These are phyloP conservation scores for Saccharomyces eubayanus DNA, from an alignment of 805 yeast genomes.

Conservation along the genomic window DNA sequence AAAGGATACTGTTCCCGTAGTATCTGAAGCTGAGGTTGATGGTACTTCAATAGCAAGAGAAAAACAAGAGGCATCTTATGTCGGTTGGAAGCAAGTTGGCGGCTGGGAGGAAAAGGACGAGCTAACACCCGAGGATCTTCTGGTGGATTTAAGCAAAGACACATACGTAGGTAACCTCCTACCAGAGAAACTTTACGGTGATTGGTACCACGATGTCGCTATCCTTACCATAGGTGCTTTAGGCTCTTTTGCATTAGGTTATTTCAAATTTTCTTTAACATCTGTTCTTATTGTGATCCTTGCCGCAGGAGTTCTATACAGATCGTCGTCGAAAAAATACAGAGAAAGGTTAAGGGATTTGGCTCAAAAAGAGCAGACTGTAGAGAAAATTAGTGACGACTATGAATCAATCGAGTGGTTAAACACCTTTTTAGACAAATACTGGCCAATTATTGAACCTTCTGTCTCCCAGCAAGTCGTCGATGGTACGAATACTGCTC, in stretches of 20 bases:
- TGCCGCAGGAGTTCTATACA: constrained; percentile 54
- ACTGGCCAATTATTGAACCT: constrained; percentile 87
- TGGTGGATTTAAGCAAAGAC: constrained; percentile 58
- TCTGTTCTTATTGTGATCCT: constrained; percentile 66
- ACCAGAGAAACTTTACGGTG: constrained; percentile 76
- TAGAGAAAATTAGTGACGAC: constrained; percentile 72
- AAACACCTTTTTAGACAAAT: constrained; percentile 75
- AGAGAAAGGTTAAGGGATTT: constrained; percentile 63
- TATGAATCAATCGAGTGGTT: constrained; percentile 93
- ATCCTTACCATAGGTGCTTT: constrained; percentile 55
- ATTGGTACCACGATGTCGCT: constrained; percentile 90
- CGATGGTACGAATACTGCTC: constrained; percentile 70
- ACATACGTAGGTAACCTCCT: constrained; percentile 68
- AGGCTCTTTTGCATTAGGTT: constrained; percentile 70
- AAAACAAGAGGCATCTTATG: constrained; percentile 45
- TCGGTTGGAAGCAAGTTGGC: constrained; percentile 92
- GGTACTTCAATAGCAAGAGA: constrained; percentile 5
- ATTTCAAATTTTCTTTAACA: constrained; percentile 64
- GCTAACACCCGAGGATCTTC: constrained; percentile 55
- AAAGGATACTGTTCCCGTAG: constrained; percentile 4
- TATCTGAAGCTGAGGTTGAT: neutral
- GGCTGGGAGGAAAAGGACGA: constrained; percentile 70
- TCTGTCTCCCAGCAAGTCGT: constrained; percentile 76
- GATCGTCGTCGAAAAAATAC: constrained; percentile 74
- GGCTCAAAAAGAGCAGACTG: constrained; percentile 75